Conservation (phyloP, 177 flowering plant genomes). For the Tripterygium wilfordii region DNA sequence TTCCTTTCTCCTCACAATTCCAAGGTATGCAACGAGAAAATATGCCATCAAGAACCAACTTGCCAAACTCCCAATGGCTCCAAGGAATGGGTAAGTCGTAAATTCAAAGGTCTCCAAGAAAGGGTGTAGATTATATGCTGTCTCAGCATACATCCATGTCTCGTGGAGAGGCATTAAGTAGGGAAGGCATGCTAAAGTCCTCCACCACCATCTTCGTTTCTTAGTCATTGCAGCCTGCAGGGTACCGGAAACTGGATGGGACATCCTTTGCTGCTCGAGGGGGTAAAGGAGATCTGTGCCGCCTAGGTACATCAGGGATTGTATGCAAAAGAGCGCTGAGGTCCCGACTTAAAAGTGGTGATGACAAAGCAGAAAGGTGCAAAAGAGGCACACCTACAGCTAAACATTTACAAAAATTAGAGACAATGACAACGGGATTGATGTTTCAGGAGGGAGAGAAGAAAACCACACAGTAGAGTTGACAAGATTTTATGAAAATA, state of each 20-base stretch:
- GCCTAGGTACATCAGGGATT: constrained; percentile 18
- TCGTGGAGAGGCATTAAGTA: constrained; percentile 84
- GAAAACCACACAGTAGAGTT: too few species aligned
- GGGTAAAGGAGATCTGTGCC: constrained; percentile 10
- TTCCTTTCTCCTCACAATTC: constrained; percentile 75
- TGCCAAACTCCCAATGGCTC: constrained; percentile 58
- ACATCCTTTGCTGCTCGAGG: constrained; percentile 73
- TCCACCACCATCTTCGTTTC: constrained; percentile 93
- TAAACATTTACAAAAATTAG: not conserved
- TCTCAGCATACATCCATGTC: constrained; percentile 84
- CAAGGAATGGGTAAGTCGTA: constrained; percentile 60
- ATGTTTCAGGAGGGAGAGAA: not conserved
- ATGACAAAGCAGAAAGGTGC: constrained; percentile 17
- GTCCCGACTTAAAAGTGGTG: constrained; percentile 19
- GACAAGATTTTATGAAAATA: not conserved
- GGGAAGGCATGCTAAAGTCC: constrained; percentile 76
- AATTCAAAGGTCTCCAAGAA: constrained; percentile 65
- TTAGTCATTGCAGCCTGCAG: constrained; percentile 77
- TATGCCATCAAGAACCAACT: constrained; percentile 75
- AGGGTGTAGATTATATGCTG: constrained; percentile 71
- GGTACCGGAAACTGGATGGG: constrained; percentile 50
- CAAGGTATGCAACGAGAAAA: constrained; percentile 62
- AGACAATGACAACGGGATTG: not conserved
- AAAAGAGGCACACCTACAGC: constrained; percentile 11
- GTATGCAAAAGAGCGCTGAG: constrained; percentile 11